Evolutionary conservation across 139 green algal species (phyloP), one percentile per base, ranked within the genome.

Genomic region (Haematococcus lacustris): DNA sequence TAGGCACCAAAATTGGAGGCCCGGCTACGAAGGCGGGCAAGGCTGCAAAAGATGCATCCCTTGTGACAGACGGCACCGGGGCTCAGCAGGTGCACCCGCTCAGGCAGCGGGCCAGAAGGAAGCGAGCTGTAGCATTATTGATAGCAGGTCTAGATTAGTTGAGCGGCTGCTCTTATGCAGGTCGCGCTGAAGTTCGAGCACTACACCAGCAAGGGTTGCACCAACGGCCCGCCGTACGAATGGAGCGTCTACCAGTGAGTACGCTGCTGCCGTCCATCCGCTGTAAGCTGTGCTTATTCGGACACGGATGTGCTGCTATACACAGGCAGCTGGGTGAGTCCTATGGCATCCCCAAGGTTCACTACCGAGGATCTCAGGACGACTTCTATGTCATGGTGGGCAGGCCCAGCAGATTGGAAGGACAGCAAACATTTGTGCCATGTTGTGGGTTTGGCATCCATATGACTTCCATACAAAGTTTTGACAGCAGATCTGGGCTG

Each of bases 381-480:
- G 95, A 98, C 71, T 99, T 96, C 79, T 99, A 98, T 77, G 88
- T 99, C 80, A 99, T 99, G 94, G 96, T 97, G 53, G 67, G 79
- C 13, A n/a, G 35, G 4, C 39, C 34, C 13, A 7, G 9, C 7
- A 71, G 7, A 9, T 28, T 17, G 17, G 43, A 17, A 17, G 9
- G 43, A 17, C 43, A 53, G 9, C 43, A 53, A 9, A 53, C 43
- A 17, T 53, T 9, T 17, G 43, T 28, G 43, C 43, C 43, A 53
- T 53, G 43, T 17, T 28, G 43, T 17, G 43, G 43, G 9, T 28
- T 9, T 17, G 43, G 43, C 43, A 53, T 17, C 9, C 43, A 53
- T 57, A 28, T 13, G 13, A 57, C 47, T 57, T 13, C 13, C 13
- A 57, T 57, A 21, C 47, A 57, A 57, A 57, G 47, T 21, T 57